These are phyloP conservation scores for Picea sitchensis DNA, from an alignment of 75 land plant species.

Conservation along the genomic window DNA sequence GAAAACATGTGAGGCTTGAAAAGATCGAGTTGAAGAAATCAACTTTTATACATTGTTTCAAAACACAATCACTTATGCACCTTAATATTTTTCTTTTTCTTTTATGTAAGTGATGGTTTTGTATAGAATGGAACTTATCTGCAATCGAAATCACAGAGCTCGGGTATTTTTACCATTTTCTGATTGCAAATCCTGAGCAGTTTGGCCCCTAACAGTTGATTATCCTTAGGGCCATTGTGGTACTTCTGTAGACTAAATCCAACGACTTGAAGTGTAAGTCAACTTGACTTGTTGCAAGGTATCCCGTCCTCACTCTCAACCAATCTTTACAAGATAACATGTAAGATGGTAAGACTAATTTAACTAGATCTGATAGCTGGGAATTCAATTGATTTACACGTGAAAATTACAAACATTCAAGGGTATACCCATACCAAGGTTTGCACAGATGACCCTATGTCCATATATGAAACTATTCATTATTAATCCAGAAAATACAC, in stretches of 20 bases:
- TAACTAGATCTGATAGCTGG: neutral
- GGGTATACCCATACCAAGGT: too few relatives aligned
- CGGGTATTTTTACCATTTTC: neutral
- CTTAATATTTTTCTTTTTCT: neutral
- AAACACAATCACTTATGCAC: neutral
- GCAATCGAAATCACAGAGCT: neutral
- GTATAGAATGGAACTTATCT: neutral
- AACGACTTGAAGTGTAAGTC: constrained; percentile 42
- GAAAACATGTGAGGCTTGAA: too few relatives aligned
- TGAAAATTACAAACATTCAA: too few relatives aligned
- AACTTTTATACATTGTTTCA: neutral
- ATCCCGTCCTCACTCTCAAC: neutral
- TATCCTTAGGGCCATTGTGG: constrained; percentile 70
- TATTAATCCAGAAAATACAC: too few relatives aligned
- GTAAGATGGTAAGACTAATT: neutral
- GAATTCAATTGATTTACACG: too few relatives aligned
- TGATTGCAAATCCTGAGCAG: constrained; percentile 48
- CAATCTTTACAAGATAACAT: neutral
- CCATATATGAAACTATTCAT: too few relatives aligned
- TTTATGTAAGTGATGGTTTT: neutral
- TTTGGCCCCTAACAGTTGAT: constrained; percentile 58
- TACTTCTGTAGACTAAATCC: constrained; percentile 55
- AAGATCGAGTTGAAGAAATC: neutral
- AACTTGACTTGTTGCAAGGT: constrained; percentile 73
- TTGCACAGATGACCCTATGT: too few relatives aligned